phyloP scores from a whole-genome alignment of 2,329 filamentous ascomycete species.

The Cadophora gregata region DNA sequence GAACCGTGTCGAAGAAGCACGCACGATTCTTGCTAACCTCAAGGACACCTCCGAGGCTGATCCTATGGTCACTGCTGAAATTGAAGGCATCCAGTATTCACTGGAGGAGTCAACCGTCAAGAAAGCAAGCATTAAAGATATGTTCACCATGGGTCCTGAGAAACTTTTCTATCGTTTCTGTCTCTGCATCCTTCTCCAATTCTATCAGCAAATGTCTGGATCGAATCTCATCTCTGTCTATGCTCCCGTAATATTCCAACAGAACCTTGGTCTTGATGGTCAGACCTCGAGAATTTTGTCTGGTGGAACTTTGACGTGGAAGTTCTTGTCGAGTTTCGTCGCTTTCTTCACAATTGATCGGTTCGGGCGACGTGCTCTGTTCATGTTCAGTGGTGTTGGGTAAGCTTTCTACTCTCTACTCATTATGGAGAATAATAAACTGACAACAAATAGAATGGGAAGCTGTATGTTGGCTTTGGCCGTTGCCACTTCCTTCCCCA shows the following conservation, averaged over 20 bases:
- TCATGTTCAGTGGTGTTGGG: conserved; percentile 58
- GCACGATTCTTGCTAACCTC: conserved; percentile 36
- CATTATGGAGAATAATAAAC: not conserved
- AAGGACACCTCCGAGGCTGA: conserved; percentile 26
- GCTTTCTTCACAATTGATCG: conserved; percentile 66
- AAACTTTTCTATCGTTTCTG: conserved; percentile 57
- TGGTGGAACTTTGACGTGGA: conserved; percentile 57
- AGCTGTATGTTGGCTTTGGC: conserved; percentile 60
- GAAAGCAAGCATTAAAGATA: conserved; percentile 49
- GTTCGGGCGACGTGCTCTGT: conserved; percentile 65
- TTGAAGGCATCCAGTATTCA: conserved; percentile 55
- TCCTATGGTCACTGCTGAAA: conserved; percentile 43
- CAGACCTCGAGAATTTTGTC: conserved; percentile 58
- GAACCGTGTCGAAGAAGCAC: conserved; percentile 46
- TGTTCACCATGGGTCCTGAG: conserved; percentile 56
- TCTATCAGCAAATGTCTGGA: conserved; percentile 55
- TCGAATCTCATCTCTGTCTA: conserved; percentile 51
- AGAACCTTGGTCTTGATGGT: conserved; percentile 51
- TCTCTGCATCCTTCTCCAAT: conserved; percentile 56
- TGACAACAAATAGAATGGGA: conserved; percentile 48
- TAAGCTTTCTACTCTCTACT: not conserved
- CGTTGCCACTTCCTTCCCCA: conserved; percentile 56
- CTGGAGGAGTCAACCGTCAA: conserved; percentile 52
- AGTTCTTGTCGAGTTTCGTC: conserved; percentile 54
- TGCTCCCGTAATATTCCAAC: conserved; percentile 55